phyloP scores from a whole-genome alignment of 2,329 filamentous ascomycete genomes.

The Diaporthe destruens region DNA sequence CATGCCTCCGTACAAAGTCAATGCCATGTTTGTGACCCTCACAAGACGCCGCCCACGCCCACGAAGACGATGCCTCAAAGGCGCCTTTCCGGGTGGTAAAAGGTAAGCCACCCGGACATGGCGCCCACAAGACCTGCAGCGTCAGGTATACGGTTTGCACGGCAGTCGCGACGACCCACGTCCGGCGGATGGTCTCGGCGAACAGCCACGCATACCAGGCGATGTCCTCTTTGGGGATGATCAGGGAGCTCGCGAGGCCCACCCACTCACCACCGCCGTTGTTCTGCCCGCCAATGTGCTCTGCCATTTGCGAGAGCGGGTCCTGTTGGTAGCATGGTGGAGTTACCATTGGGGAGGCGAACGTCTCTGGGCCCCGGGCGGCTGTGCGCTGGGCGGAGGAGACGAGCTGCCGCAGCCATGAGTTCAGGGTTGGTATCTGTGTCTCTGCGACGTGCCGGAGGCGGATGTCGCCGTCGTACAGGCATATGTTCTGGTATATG shows the following conservation, averaged over 20 bases:
- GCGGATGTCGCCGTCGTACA: slow-evolving; percentile 65
- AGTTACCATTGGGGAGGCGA: background rate
- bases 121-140: slow-evolving; percentile 38
- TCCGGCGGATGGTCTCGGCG: slow-evolving; percentile 46
- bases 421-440: slow-evolving; percentile 32
- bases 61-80: slow-evolving; percentile 45
- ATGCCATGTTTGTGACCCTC: background rate
- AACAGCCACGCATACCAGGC: slow-evolving; percentile 47
- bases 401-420: slow-evolving; percentile 35
- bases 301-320: background rate
- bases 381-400: slow-evolving; percentile 12
- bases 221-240: slow-evolving; percentile 22
- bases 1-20: slow-evolving; percentile 37
- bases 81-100: slow-evolving; percentile 45
- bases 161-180: slow-evolving; percentile 42
- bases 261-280: background rate
- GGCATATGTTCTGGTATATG: slow-evolving; percentile 62
- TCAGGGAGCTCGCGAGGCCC: background rate
- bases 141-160: slow-evolving; percentile 42
- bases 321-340: background rate
- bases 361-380: slow-evolving; percentile 17
- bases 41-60: slow-evolving; percentile 44
- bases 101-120: slow-evolving; percentile 45
- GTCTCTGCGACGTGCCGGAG: slow-evolving; percentile 54
- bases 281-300: background rate